Base-by-base conservation (phyloP, 768 basidiomycete species). In the Mycena pura region DNA sequence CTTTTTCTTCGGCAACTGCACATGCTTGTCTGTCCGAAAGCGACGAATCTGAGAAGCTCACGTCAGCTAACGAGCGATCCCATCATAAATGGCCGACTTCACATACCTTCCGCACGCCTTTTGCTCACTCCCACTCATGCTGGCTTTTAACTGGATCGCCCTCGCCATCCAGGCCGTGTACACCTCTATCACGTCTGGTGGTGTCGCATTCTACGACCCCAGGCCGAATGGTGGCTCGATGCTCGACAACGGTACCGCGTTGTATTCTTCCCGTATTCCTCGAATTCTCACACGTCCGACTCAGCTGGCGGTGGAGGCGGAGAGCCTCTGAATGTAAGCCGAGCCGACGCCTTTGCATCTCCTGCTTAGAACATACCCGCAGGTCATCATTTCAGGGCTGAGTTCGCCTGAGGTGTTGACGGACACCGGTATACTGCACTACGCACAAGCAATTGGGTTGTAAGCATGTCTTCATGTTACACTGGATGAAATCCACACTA, bases 371-470 rank as follows among this genome's bases (percentile, higher is more conserved):
- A 6, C 39, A 11, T 5, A 3, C 24, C 40, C 6, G 27, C 78
- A 87, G 71, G 83, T 87, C 39, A 85, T 88, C 64, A 79, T 87
- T 62, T 88, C 86, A 0, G 86, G 78, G 3, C 57, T 76, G 22
- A 87, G 85, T 68, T 83, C 83, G 6, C 75, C 79, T 0, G 73
- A 48, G 10, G 78, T 87, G 15, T 74, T 86, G 46, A 84, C 80
- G 1, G 74, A 79, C 36, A 67, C 71, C 27, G 84, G 85, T 0
- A 65, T 86, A 47, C 56, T 84, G 61, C 81, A 85, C 64, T 86
- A 76, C 59, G 86, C 85, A 0, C 77, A 75, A 19, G 78, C 85
- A 2, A 76, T 86, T 52, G 84, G 85, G 22, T 83, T 84, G 85
- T 86, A 59, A 61, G 82, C 71, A 10, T 63, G 25, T 28, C 27